Evolutionary conservation across 2,329 filamentous ascomycete genomes (phyloP).

Genomic region (Penicillium expansum): DNA sequence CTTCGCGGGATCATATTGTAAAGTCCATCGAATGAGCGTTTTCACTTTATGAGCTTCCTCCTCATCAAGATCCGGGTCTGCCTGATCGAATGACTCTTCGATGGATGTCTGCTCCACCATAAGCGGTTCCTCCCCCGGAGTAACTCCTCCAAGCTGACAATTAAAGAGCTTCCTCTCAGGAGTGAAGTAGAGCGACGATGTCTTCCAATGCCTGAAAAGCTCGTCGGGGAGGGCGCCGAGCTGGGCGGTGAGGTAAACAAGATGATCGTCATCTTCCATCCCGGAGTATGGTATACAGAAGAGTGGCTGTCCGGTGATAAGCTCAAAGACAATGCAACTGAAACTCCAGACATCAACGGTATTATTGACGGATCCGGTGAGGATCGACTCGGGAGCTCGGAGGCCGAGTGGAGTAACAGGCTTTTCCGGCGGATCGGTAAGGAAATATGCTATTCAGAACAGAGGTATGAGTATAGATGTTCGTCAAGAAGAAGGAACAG

Average conservation of each 20-base stretch:
- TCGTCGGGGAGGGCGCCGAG: constrained; percentile 29
- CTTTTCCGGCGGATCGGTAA: constrained; percentile 22
- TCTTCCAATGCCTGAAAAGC: constrained; percentile 24
- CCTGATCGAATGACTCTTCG: constrained; percentile 25
- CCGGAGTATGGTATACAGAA: constrained; percentile 24
- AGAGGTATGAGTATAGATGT: constrained; percentile 11
- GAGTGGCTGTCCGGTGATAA: constrained; percentile 28
- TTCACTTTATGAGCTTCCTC: constrained; percentile 27
- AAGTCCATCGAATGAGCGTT: constrained; percentile 27
- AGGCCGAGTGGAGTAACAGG: constrained; percentile 27
- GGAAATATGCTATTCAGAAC: constrained; percentile 23
- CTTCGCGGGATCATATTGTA: constrained; percentile 30
- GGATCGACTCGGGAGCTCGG: constrained; percentile 30
- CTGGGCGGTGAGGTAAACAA: constrained; percentile 26
- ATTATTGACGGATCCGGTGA: constrained; percentile 21
- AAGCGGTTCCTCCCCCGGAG: constrained; percentile 23
- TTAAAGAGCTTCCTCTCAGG: constrained; percentile 21
- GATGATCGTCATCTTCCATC: constrained; percentile 30
- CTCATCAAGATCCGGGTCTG: constrained; percentile 24
- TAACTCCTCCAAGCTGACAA: constrained; percentile 20
- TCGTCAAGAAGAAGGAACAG: constrained; percentile 8
- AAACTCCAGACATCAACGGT: constrained; percentile 34
- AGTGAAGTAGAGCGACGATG: constrained; percentile 27
- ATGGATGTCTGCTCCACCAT: constrained; percentile 21
- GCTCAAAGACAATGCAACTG: constrained; percentile 33